phyloP scores from a whole-genome alignment of 306 rosid genomes.

The Prunus mongolica region DNA sequence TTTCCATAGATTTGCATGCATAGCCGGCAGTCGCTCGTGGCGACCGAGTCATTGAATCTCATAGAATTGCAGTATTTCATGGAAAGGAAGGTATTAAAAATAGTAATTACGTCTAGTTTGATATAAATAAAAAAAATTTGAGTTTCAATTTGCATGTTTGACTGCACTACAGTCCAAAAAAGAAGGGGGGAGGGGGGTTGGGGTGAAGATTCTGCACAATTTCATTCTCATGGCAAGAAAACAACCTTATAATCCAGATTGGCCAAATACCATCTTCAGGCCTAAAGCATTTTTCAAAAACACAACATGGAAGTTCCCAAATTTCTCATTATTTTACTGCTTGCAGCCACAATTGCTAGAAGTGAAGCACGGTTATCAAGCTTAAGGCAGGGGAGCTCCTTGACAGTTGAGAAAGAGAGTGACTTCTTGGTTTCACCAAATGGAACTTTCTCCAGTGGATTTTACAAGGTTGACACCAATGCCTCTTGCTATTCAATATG shows the following conservation, averaged over 20 bases:
- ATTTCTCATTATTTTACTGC: too few species aligned
- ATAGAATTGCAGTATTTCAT: background rate
- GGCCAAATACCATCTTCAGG: too few species aligned
- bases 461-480: conserved; percentile 10
- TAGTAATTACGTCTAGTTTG: background rate
- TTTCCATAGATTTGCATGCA: background rate
- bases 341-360: too few species aligned
- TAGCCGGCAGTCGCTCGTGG: background rate
- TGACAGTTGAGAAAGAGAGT: too few species aligned
- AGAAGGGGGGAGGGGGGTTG: too few species aligned
- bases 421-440: conserved; percentile 7
- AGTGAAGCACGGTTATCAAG: too few species aligned
- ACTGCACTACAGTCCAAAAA: background rate
- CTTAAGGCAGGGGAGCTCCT: too few species aligned
- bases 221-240: too few species aligned
- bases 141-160: background rate
- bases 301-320: too few species aligned
- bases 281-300: too few species aligned
- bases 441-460: conserved; percentile 17
- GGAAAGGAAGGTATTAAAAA: background rate
- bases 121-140: background rate
- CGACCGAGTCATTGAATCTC: background rate
- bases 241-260: too few species aligned
- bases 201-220: too few species aligned
- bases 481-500: conserved; percentile 23